Conservation (phyloP, 768 basidiomycete genomes). For the Gymnopilus dilepis region DNA sequence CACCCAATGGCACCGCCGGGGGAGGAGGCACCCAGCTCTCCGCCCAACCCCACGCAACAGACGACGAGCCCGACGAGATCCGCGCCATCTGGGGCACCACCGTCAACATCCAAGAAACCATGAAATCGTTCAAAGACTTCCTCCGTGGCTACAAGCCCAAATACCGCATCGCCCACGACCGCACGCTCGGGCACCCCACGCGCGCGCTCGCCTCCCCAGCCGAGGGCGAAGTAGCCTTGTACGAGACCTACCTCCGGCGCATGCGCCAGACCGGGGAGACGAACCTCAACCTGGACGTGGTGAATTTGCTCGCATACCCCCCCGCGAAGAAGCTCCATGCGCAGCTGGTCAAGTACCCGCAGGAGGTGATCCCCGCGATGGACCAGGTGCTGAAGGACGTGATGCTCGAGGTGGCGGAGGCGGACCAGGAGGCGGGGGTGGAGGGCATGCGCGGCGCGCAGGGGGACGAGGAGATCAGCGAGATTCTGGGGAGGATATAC, state of each 20-base stretch:
- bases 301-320: constrained; percentile 87
- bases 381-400: constrained; percentile 95
- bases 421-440: constrained; percentile 71
- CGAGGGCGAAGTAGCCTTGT: constrained; percentile 71
- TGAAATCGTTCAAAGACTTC: constrained; percentile 90
- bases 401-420: constrained; percentile 86
- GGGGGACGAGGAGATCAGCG: constrained; percentile 85
- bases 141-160: constrained; percentile 92
- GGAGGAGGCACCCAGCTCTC: constrained; percentile 59
- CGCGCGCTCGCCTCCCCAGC: constrained; percentile 60
- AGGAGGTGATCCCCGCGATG: constrained; percentile 97
- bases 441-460: constrained; percentile 79
- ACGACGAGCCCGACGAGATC: constrained; percentile 83
- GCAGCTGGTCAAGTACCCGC: constrained; percentile 92
- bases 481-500: constrained; percentile 87
- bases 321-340: constrained; percentile 80
- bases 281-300: constrained; percentile 88
- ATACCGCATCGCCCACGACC: constrained; percentile 78
- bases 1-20: too few species aligned
- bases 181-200: constrained; percentile 59
- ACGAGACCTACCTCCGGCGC: constrained; percentile 80
- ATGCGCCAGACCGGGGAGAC: constrained; percentile 94
- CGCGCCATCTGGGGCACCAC: constrained; percentile 98
- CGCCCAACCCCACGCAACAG: constrained; percentile 63
- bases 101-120: constrained; percentile 88